Percentiles rank a stretch among this genome's conserved stretches.
Conservation (phyloP, 2,329 filamentous ascomycete species). For the Paracamarosporium sp. region DNA sequence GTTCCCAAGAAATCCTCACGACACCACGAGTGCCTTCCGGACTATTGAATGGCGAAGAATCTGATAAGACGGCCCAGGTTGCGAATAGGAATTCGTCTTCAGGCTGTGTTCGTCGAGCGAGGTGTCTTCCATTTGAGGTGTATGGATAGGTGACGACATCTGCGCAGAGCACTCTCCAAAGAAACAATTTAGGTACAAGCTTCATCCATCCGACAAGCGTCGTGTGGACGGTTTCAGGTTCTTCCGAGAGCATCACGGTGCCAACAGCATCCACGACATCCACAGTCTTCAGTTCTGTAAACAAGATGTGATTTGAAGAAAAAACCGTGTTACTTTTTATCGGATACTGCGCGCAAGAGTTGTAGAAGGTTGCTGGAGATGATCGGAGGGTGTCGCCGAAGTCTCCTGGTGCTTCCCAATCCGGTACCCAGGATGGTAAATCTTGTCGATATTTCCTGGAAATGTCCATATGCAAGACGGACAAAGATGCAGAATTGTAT, state of each 20-base stretch:
- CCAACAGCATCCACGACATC: neutral
- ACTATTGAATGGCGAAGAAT: neutral
- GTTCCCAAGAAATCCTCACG: neutral
- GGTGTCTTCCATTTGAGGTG: too few species aligned
- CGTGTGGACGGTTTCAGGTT: neutral
- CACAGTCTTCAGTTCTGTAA: too few species aligned
- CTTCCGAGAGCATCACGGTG: neutral
- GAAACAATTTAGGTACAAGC: neutral
- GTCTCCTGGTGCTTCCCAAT: constrained; percentile 21
- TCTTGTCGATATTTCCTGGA: constrained; percentile 20
- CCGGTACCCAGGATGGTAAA: constrained; percentile 30
- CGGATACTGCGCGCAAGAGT: neutral
- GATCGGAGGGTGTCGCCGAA: neutral
- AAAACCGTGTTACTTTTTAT: neutral
- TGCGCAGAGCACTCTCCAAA: neutral
- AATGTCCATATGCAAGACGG: constrained; percentile 18
- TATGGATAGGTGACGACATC: neutral
- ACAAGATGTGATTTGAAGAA: neutral
- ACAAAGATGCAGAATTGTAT: constrained; percentile 1
- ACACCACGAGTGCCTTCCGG: neutral
- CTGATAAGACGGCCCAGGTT: neutral
- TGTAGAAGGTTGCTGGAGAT: neutral
- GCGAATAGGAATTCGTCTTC: neutral
- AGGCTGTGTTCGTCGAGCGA: neutral
- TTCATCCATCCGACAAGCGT: neutral